Evolutionary conservation across 495 filamentous ascomycete genomes (phyloP).

Genomic region (Penicillium egyptiacum): DNA sequence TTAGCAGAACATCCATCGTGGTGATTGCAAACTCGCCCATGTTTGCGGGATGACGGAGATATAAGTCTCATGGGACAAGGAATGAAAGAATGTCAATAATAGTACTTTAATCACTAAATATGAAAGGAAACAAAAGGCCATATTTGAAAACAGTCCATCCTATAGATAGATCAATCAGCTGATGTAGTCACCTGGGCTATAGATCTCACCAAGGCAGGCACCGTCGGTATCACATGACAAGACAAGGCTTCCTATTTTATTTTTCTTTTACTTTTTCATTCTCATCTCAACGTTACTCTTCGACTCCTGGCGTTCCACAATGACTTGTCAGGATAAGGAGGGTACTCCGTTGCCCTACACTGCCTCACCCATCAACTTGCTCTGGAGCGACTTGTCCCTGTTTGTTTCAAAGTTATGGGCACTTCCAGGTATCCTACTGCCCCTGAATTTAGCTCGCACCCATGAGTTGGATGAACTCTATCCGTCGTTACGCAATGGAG

Average conservation of each 20-base stretch:
- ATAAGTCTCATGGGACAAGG: background rate
- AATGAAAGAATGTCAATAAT: background rate
- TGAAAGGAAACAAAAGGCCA: too few species aligned
- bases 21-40: background rate
- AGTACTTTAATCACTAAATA: background rate
- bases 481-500: constrained; percentile 46
- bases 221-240: background rate
- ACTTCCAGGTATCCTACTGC: constrained; percentile 54
- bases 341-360: constrained; percentile 53
- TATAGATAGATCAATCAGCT: too few species aligned
- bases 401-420: constrained; percentile 51
- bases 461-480: constrained; percentile 59
- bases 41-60: background rate
- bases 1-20: background rate
- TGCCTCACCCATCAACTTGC: constrained; percentile 55
- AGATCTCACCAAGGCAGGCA: too few species aligned
- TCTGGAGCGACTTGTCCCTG: constrained; percentile 54
- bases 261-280: background rate
- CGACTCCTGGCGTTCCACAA: constrained; percentile 9
- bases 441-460: constrained; percentile 50
- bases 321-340: constrained; percentile 13
- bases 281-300: constrained; percentile 1
- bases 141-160: too few species aligned
- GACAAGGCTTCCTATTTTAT: background rate
- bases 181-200: background rate